A percentile compares a stretch with the other conserved stretches of the same genome.
These are phyloP conservation scores for Sporothrix sp. DNA, from an alignment of 2,329 filamentous ascomycete genomes.

Conservation along the genomic window DNA sequence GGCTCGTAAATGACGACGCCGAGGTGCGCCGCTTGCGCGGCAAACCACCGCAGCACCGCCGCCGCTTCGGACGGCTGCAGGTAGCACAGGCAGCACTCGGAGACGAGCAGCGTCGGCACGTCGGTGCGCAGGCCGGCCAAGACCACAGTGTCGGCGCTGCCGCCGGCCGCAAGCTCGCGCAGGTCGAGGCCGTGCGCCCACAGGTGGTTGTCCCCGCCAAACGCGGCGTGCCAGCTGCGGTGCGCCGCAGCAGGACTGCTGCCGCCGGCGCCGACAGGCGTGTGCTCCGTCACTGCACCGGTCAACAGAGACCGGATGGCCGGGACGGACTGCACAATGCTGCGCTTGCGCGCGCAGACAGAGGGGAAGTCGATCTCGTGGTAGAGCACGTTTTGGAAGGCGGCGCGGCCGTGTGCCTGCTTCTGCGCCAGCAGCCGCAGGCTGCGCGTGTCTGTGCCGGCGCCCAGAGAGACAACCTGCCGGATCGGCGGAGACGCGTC, in stretches of 20 bases:
- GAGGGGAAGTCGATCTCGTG: conserved; percentile 86
- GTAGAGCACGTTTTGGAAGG: conserved; percentile 50
- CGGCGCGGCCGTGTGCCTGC: conserved; percentile 11
- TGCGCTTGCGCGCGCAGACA: conserved; percentile 60
- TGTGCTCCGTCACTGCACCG: conserved; percentile 23
- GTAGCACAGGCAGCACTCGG: conserved; percentile 94
- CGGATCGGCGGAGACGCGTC: conserved; percentile 26
- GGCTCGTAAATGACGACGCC: conserved; percentile 79
- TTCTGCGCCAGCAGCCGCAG: conserved; percentile 56
- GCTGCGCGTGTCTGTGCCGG: conserved; percentile 84
- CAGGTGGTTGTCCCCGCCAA: conserved; percentile 33
- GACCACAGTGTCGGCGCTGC: not conserved
- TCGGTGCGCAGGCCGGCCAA: conserved; percentile 40
- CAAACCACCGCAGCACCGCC: conserved; percentile 56
- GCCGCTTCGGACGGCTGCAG: conserved; percentile 56
- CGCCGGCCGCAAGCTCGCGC: conserved; percentile 39
- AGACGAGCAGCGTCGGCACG: conserved; percentile 75
- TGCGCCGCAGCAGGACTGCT: not conserved
- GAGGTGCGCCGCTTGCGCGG: conserved; percentile 17
- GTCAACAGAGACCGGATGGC: conserved; percentile 31
- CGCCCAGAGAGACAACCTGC: conserved; percentile 87
- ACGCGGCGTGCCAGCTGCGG: conserved; percentile 32
- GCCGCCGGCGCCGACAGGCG: not conserved
- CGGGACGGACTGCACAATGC: conserved; percentile 38
- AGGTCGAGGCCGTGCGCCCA: conserved; percentile 61